A percentile compares a stretch with the other conserved stretches of the same genome.
Conservation (phyloP, 805 yeast species). For the Zygoascus bituminiphila region DNA sequence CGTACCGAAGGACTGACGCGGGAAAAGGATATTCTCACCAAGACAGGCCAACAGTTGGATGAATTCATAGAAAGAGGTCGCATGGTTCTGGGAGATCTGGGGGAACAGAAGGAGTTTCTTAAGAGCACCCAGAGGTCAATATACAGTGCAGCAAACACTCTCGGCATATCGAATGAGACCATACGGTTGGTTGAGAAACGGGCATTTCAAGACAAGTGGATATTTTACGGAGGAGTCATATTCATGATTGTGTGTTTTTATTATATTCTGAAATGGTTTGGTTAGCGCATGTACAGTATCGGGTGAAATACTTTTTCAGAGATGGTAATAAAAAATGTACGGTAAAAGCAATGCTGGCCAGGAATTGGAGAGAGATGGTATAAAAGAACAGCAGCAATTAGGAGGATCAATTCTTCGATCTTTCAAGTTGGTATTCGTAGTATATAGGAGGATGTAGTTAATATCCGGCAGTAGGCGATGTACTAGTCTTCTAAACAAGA, state of each 20-base stretch:
- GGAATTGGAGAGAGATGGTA: too few species aligned
- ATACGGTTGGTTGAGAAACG: constrained; percentile 71
- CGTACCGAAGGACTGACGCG: constrained; percentile 58
- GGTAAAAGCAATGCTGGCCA: too few species aligned
- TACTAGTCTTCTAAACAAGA: too few species aligned
- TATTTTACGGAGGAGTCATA: constrained; percentile 69
- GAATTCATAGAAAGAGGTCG: constrained; percentile 87
- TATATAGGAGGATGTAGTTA: too few species aligned
- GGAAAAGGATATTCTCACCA: constrained; percentile 49
- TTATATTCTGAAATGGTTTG: constrained; percentile 53
- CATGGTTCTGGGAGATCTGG: constrained; percentile 73
- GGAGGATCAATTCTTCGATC: too few species aligned
- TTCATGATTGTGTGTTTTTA: constrained; percentile 60
- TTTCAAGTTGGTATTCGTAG: too few species aligned
- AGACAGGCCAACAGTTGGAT: constrained; percentile 78
- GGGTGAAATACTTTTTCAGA: too few species aligned
- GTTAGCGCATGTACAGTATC: too few species aligned
- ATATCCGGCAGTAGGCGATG: too few species aligned
- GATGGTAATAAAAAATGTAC: too few species aligned
- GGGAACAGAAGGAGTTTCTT: constrained; percentile 72
- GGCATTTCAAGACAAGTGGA: constrained; percentile 76
- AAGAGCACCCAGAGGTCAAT: constrained; percentile 53
- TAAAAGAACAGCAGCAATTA: too few species aligned
- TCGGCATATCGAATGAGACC: constrained; percentile 83
- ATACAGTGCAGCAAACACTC: constrained; percentile 60